Evolutionary conservation across 768 basidiomycete genomes (phyloP).

Genomic region (Boletus rufocinnamomeus): DNA sequence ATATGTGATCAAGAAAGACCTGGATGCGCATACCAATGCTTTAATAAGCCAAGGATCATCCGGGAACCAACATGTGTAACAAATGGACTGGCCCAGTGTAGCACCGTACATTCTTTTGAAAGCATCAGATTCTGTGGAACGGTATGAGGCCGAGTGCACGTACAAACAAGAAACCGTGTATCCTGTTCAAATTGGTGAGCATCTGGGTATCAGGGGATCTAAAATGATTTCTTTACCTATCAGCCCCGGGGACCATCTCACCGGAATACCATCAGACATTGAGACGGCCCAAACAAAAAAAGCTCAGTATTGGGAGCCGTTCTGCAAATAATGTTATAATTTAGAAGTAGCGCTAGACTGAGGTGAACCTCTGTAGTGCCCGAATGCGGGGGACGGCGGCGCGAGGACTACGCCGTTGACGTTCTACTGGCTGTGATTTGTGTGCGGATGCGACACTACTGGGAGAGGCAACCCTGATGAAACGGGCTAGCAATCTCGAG

Average conservation of each 20-base stretch:
- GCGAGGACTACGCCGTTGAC: neutral
- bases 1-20: neutral
- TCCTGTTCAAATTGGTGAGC: no score
- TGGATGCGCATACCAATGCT: constrained; percentile 1
- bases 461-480: no score
- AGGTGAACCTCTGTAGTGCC: neutral
- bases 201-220: no score
- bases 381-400: neutral
- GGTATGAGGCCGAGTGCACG: neutral
- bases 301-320: neutral
- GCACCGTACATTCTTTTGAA: constrained; percentile 14
- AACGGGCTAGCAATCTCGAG: no score
- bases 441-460: no score
- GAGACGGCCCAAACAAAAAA: no score
- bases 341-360: no score
- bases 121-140: neutral
- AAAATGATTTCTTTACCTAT: no score
- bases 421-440: neutral
- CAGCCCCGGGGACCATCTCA: no score
- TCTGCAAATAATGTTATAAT: no score
- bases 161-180: no score
- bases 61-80: constrained; percentile 16
- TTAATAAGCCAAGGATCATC: constrained; percentile 5
- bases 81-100: constrained; percentile 14
- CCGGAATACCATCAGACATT: no score